A percentile compares a stretch with the other conserved stretches of the same genome.
Conservation (phyloP, 2,329 filamentous ascomycete genomes). For the Clonostachys solani region DNA sequence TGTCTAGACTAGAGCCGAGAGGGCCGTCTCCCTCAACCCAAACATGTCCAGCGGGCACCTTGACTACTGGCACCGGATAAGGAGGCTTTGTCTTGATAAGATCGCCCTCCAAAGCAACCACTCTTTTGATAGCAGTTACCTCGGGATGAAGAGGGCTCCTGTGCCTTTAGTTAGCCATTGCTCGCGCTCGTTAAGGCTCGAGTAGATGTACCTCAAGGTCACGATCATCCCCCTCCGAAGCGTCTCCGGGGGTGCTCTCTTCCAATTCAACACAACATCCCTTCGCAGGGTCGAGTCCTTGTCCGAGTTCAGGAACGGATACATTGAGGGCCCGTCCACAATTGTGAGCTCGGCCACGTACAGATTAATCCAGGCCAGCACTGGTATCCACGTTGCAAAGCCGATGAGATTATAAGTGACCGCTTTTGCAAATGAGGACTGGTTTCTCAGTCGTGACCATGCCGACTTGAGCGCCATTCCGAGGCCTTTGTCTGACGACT, state of each 20-base stretch:
- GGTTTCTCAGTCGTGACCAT: slow-evolving; percentile 25
- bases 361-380: slow-evolving; percentile 56
- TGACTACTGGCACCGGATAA: slow-evolving; percentile 50
- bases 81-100: slow-evolving; percentile 61
- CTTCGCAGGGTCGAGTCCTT: slow-evolving; percentile 49
- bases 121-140: slow-evolving; percentile 70
- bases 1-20: slow-evolving; percentile 69
- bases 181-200: neutral
- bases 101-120: slow-evolving; percentile 80
- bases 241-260: slow-evolving; percentile 51
- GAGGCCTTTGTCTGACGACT: neutral
- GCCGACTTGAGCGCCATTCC: slow-evolving; percentile 26
- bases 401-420: slow-evolving; percentile 43
- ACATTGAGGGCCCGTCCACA: slow-evolving; percentile 67
- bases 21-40: slow-evolving; percentile 93
- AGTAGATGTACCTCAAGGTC: slow-evolving; percentile 53
- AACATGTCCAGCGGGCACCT: slow-evolving; percentile 78
- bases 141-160: slow-evolving; percentile 72
- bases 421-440: slow-evolving; percentile 15
- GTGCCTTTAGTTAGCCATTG: neutral
- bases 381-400: slow-evolving; percentile 58
- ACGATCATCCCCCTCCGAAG: slow-evolving; percentile 72
- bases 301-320: slow-evolving; percentile 68
- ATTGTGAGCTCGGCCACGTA: slow-evolving; percentile 54
- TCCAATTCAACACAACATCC: slow-evolving; percentile 56